Evolutionary conservation across 208 protist genomes (phyloP).

Genomic region (Acanthamoeba quina): DNA sequence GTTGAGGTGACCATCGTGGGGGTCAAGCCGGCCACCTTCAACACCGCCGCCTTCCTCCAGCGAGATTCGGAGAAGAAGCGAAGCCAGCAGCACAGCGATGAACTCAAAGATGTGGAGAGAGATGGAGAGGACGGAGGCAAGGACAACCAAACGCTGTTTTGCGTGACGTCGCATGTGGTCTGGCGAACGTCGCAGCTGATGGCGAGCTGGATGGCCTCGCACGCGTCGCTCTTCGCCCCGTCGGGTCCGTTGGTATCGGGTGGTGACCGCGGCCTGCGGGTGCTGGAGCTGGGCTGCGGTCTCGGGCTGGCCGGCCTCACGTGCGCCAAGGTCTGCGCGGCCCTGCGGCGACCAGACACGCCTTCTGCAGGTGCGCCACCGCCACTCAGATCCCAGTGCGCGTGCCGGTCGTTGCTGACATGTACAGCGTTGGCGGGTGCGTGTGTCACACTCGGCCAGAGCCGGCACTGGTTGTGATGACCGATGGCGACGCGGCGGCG

Average conservation of each 20-base stretch:
- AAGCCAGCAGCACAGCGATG: neutral
- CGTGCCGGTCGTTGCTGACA: too few relatives aligned
- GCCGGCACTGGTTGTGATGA: conserved; percentile 12
- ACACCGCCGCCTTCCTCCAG: conserved; percentile 37
- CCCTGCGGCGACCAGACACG: neutral
- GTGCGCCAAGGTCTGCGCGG: conserved; percentile 17
- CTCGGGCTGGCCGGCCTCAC: conserved; percentile 24
- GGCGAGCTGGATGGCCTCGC: conserved; percentile 45
- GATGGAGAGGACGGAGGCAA: neutral
- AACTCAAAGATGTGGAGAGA: neutral
- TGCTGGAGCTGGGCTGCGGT: conserved; percentile 51
- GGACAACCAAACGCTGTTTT: conserved; percentile 1
- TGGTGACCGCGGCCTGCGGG: neutral
- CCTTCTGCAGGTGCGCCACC: neutral
- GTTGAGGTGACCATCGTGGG: neutral
- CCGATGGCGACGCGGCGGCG: conserved; percentile 36
- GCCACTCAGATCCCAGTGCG: neutral
- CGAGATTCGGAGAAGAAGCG: neutral
- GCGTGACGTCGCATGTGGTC: conserved; percentile 43
- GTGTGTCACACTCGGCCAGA: neutral
- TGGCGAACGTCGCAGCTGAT: conserved; percentile 53
- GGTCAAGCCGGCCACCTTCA: conserved; percentile 22
- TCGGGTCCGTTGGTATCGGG: neutral
- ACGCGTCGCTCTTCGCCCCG: neutral
- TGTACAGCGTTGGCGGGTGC: too few relatives aligned